A percentile compares a stretch with the other conserved stretches of the same genome.
Conservation (phyloP, 306 rosid species). For the Spatholobus suberectus region DNA sequence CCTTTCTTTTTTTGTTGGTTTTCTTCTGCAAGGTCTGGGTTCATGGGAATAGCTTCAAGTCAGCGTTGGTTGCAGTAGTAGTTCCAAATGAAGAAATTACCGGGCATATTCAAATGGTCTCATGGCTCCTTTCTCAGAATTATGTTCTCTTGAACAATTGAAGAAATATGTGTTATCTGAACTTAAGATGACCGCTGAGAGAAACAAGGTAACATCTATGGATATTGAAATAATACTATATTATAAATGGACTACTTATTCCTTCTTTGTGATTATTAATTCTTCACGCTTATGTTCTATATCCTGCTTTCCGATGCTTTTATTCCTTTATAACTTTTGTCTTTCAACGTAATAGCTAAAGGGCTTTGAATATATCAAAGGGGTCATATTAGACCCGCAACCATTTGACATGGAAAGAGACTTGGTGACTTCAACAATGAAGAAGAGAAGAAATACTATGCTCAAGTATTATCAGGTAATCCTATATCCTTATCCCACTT, state of each 20-base stretch:
- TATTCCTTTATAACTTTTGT: not conserved
- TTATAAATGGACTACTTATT: not conserved
- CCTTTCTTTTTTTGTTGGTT: not conserved
- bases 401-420: slow-evolving; percentile 77
- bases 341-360: slow-evolving; percentile 59
- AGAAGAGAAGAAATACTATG: slow-evolving; percentile 75
- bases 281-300: not conserved
- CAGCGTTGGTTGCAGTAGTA: slow-evolving; percentile 71
- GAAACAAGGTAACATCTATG: slow-evolving; percentile 66
- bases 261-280: not conserved
- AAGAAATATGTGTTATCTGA: slow-evolving; percentile 63
- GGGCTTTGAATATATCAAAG: slow-evolving; percentile 79
- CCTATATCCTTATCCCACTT: too few species aligned
- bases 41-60: slow-evolving; percentile 85
- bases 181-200: slow-evolving; percentile 69
- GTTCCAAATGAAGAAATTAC: slow-evolving; percentile 70
- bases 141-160: slow-evolving; percentile 69
- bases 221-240: not conserved
- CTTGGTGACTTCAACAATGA: slow-evolving; percentile 85
- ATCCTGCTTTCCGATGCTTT: not conserved
- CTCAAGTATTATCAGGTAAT: slow-evolving; percentile 74
- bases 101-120: slow-evolving; percentile 72
- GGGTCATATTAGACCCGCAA: slow-evolving; percentile 63
- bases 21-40: slow-evolving; percentile 68
- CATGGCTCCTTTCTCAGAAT: slow-evolving; percentile 60